phyloP scores from a whole-genome alignment of 2,329 filamentous ascomycete species.

The Alternaria burnsii region DNA sequence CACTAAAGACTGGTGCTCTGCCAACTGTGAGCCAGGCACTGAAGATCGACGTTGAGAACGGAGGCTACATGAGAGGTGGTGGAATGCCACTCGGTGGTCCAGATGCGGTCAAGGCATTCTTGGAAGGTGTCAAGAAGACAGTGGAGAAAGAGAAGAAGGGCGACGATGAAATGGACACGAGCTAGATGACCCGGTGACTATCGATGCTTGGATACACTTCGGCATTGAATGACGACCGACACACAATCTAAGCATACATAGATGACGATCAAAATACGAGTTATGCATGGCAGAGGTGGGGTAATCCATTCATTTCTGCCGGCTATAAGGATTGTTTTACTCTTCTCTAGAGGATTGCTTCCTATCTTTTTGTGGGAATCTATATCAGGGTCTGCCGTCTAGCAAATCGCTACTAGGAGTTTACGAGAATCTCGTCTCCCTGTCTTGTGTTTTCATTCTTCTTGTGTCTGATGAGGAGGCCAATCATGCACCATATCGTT shows the following conservation, averaged over 20 bases:
- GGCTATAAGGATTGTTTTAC: background rate
- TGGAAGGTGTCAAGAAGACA: slow-evolving; percentile 84
- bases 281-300: background rate
- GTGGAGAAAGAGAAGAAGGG: slow-evolving; percentile 63
- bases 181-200: slow-evolving; percentile 14
- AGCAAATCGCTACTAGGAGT: background rate
- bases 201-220: background rate
- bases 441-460: background rate
- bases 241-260: slow-evolving; percentile 18
- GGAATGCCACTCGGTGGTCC: slow-evolving; percentile 87
- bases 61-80: slow-evolving; percentile 80
- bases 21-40: slow-evolving; percentile 90
- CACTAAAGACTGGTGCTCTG: slow-evolving; percentile 87
- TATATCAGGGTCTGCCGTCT: background rate
- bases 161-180: slow-evolving; percentile 47
- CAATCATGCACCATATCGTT: slow-evolving; percentile 17
- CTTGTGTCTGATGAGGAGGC: background rate
- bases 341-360: background rate
- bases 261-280: slow-evolving; percentile 2
- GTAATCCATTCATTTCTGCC: background rate
- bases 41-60: slow-evolving; percentile 79
- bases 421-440: background rate
- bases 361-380: background rate
- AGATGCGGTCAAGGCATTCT: slow-evolving; percentile 88
- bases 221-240: slow-evolving; percentile 5